phyloP scores from a whole-genome alignment of 2,329 filamentous ascomycete species.

The Phialophora expanda region DNA sequence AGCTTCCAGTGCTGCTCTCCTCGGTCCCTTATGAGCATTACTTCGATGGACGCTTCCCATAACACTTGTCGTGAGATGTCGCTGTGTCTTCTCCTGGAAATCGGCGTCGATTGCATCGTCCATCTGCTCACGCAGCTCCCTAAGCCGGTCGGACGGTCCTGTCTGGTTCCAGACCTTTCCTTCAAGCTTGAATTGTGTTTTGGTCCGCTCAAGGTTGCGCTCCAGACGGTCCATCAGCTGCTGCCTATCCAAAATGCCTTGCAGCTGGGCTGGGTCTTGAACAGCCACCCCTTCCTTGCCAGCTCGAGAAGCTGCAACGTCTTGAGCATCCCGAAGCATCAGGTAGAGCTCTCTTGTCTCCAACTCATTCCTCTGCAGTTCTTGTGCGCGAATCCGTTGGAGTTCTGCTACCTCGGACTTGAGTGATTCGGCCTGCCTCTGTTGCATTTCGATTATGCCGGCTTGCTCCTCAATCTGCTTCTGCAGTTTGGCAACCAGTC shows the following conservation, averaged over 20 bases:
- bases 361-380: constrained; percentile 91
- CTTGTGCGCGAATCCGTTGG: constrained; percentile 83
- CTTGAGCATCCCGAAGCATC: constrained; percentile 96
- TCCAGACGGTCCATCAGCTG: constrained; percentile 90
- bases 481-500: constrained; percentile 88
- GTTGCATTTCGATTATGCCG: constrained; percentile 86
- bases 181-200: constrained; percentile 97
- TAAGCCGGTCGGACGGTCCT: constrained; percentile 87
- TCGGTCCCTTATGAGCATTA: constrained; percentile 47
- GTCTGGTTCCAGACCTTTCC: constrained; percentile 87
- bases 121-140: constrained; percentile 94
- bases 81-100: constrained; percentile 60
- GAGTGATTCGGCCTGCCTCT: constrained; percentile 81
- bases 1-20: constrained; percentile 46
- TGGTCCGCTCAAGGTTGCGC: constrained; percentile 93
- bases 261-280: constrained; percentile 76
- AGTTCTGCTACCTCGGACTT: constrained; percentile 89
- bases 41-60: constrained; percentile 73
- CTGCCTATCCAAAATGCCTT: constrained; percentile 91
- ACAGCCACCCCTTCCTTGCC: constrained; percentile 62
- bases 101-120: constrained; percentile 67
- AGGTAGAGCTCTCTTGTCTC: constrained; percentile 96
- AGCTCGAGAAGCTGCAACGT: constrained; percentile 90
- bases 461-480: constrained; percentile 92
- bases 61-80: constrained; percentile 72